Evolutionary conservation across 2,329 filamentous ascomycete species (phyloP).

Genomic region (Hypoxylon sp.): DNA sequence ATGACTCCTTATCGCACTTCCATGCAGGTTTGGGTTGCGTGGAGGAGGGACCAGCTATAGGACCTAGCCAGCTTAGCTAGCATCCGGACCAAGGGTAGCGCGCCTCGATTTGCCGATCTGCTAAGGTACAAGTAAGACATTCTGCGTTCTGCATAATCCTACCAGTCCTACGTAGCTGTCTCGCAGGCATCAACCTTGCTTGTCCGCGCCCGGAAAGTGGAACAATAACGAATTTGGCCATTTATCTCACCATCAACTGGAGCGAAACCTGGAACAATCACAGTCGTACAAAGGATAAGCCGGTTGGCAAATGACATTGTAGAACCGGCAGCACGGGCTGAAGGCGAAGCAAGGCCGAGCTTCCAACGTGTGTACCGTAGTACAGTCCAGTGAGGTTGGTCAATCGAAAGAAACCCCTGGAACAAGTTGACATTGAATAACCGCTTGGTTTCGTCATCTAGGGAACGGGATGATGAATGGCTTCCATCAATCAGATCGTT

Average conservation of each 20-base stretch:
- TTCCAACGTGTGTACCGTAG: conserved; percentile 14
- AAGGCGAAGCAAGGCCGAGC: conserved; percentile 37
- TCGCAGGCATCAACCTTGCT: conserved; percentile 18
- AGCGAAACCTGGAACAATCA: conserved; percentile 11
- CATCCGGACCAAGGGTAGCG: conserved; percentile 18
- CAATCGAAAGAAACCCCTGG: conserved; percentile 23
- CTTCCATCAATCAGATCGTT: conserved; percentile 22
- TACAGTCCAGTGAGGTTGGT: conserved; percentile 1
- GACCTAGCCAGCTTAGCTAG: neutral
- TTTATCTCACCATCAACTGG: conserved; percentile 17
- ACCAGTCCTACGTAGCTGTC: neutral
- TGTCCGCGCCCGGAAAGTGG: neutral
- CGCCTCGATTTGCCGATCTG: conserved; percentile 40
- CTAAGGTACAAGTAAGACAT: conserved; percentile 30
- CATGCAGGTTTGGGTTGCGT: conserved; percentile 30
- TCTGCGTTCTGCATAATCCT: conserved; percentile 31
- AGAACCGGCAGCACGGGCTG: conserved; percentile 35
- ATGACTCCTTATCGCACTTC: conserved; percentile 38
- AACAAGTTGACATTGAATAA: conserved; percentile 29
- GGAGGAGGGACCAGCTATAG: conserved; percentile 25
- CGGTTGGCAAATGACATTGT: conserved; percentile 34
- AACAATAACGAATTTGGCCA: conserved; percentile 10
- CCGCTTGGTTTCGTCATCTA: conserved; percentile 33
- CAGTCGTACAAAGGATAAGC: conserved; percentile 19
- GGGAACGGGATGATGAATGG: conserved; percentile 6